phyloP scores from a whole-genome alignment of 2,329 filamentous ascomycete species.

The Colletotrichum sojae region DNA sequence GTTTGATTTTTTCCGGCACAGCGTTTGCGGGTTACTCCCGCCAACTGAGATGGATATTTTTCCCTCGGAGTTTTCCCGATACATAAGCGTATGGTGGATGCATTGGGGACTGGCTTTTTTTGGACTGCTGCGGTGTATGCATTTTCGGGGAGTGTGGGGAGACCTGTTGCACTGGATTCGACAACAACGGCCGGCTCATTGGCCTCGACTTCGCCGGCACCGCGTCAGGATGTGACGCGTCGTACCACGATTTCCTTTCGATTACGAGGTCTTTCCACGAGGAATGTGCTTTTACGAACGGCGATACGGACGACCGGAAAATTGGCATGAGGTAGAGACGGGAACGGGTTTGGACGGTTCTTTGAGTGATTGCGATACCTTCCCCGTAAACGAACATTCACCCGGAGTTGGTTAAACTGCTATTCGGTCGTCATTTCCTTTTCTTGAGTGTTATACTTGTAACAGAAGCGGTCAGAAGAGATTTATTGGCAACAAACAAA shows the following conservation, averaged over 20 bases:
- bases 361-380: conserved; percentile 34
- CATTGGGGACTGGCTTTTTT: conserved; percentile 39
- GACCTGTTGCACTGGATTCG: conserved; percentile 18
- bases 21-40: no score
- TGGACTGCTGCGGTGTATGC: conserved; percentile 36
- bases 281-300: conserved; percentile 4
- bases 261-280: conserved; percentile 2
- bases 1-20: conserved; percentile 5
- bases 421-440: conserved; percentile 19
- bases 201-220: no score
- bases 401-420: conserved; percentile 24
- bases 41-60: conserved; percentile 1
- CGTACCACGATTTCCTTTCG: no score
- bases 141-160: conserved; percentile 29
- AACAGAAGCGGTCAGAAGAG: background rate
- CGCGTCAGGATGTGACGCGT: no score
- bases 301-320: conserved; percentile 21
- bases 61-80: conserved; percentile 15
- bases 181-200: background rate
- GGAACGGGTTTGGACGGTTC: conserved; percentile 27
- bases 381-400: conserved; percentile 33
- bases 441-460: background rate
- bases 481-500: conserved; percentile 12
- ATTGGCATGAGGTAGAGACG: conserved; percentile 18
- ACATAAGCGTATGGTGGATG: conserved; percentile 38